Percentiles rank a stretch among this genome's conserved stretches.
Conservation (phyloP, 768 basidiomycete species). For the Glaciozyma antarctica region DNA sequence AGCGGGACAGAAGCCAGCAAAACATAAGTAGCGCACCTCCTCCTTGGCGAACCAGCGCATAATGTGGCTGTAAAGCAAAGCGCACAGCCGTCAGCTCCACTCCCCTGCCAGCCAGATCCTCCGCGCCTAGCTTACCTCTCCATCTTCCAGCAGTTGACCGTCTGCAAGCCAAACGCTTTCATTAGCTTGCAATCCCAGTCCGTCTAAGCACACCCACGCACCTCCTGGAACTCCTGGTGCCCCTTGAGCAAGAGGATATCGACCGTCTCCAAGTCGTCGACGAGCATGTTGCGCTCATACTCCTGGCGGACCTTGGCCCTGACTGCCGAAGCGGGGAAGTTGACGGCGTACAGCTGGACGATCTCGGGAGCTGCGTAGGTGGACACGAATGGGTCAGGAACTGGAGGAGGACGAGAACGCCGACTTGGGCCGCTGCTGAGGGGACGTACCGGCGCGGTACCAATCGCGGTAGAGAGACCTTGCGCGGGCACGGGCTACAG, state of each 20-base stretch:
- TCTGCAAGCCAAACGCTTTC: background rate
- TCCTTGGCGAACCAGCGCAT: conserved; percentile 28
- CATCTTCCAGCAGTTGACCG: conserved; percentile 35
- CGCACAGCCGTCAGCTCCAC: background rate
- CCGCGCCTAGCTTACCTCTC: conserved; percentile 12
- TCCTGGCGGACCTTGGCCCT: conserved; percentile 72
- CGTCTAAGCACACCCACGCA: conserved; percentile 31
- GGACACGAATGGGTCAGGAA: background rate
- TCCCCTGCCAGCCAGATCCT: background rate
- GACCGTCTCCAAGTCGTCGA: conserved; percentile 70
- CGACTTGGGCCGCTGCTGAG: background rate
- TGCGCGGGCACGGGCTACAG: conserved; percentile 59
- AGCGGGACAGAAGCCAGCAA: too few species aligned
- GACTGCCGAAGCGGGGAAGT: conserved; percentile 64
- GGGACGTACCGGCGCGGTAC: conserved; percentile 68
- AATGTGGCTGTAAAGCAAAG: conserved; percentile 9
- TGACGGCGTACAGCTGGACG: conserved; percentile 62
- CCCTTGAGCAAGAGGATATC: conserved; percentile 79
- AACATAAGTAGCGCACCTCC: conserved; percentile 17
- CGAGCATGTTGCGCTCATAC: conserved; percentile 75
- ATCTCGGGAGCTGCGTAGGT: conserved; percentile 63
- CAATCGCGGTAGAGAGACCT: conserved; percentile 81
- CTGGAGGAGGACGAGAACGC: background rate
- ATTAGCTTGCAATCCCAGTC: background rate
- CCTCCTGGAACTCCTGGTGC: conserved; percentile 83